These are phyloP conservation scores for Trypanosoma cruzi DNA, from an alignment of 208 protist species.

Conservation along the genomic window DNA sequence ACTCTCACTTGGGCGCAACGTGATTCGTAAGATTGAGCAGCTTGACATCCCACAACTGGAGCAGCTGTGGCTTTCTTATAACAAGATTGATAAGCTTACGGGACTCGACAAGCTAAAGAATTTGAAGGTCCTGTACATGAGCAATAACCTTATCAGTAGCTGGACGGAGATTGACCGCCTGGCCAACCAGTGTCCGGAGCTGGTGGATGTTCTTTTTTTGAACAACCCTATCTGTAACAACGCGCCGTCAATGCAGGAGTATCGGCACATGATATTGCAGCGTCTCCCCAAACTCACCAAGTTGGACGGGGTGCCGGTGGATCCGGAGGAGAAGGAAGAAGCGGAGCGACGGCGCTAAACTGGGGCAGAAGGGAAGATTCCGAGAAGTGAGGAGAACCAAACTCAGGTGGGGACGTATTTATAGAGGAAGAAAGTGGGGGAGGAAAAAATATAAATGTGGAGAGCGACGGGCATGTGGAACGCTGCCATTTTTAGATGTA, in stretches of 20 bases:
- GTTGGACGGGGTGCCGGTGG: slow-evolving; percentile 88
- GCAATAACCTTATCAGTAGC: slow-evolving; percentile 95
- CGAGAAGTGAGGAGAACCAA: neutral
- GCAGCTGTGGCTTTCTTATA: slow-evolving; percentile 89
- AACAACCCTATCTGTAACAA: slow-evolving; percentile 93
- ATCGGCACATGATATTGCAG: slow-evolving; percentile 88
- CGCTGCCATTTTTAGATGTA: neutral
- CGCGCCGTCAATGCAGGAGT: slow-evolving; percentile 75
- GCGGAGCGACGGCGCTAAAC: slow-evolving; percentile 82
- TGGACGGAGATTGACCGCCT: slow-evolving; percentile 95
- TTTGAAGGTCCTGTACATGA: slow-evolving; percentile 93
- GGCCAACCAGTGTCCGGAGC: slow-evolving; percentile 91
- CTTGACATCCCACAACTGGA: slow-evolving; percentile 94
- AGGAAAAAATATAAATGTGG: too few species aligned
- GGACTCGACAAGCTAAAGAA: slow-evolving; percentile 94
- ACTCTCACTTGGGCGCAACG: slow-evolving; percentile 94
- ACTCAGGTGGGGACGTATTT: neutral
- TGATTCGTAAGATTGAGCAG: slow-evolving; percentile 95
- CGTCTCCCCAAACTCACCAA: slow-evolving; percentile 85
- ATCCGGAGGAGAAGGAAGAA: slow-evolving; percentile 92
- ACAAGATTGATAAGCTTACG: slow-evolving; percentile 95
- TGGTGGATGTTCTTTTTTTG: slow-evolving; percentile 92
- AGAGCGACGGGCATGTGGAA: neutral
- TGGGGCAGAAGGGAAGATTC: neutral
- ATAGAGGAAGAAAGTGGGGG: neutral